Base-by-base conservation (phyloP, 2,329 filamentous ascomycete species). In the Dothistroma septosporum region DNA sequence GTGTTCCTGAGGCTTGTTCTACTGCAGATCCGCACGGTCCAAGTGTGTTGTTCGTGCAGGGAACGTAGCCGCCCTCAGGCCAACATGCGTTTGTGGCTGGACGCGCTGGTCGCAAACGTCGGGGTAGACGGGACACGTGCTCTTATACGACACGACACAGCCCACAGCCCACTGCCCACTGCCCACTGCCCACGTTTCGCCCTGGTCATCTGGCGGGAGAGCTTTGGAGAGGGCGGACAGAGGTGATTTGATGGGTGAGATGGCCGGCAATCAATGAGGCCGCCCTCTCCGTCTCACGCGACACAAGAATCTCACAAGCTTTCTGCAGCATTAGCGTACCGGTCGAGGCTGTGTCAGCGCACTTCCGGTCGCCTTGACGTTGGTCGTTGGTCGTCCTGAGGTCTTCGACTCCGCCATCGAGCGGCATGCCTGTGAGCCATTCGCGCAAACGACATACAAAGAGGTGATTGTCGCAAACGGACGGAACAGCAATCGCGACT, bases 11-110 rank as follows among this genome's bases (percentile, higher is more conserved):
- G 28, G 32, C n/a, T 24, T 44, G 53, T 44, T 55, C 53, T 55
- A 55, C 53, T 55, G 53, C 53, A 55, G 53, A 35, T 19, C 44
- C 33, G 33, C 53, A 55, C 53, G 53, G 44, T 19, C 37, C 37
- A 44, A 14, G 2, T 44, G 37, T 19, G 37, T 44, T 44, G 37
- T 44, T 2, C 8, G 37, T 19, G n/a, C 33, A 37, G 33, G 33
- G 33, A 16, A 37, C 33, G 33, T 37, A 37, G 33, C 33, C 33
- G 14, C 33, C 24, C 24, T 28, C 24, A 28, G 24, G 24, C 24
- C 2, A 28, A 28, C 24, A 28, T 28, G 24, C 24, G 6, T 28
- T 28, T 28, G 24, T 28, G 24, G 24, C 24, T 28, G 24, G 6
- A 28, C 24, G 24, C 24, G 24, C 6, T 6, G 24, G 24, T 3